A percentile compares a stretch with the other conserved stretches of the same genome.
phyloP scores from a whole-genome alignment of 2,329 filamentous ascomycete genomes.

The Pseudogymnoascus sp. region DNA sequence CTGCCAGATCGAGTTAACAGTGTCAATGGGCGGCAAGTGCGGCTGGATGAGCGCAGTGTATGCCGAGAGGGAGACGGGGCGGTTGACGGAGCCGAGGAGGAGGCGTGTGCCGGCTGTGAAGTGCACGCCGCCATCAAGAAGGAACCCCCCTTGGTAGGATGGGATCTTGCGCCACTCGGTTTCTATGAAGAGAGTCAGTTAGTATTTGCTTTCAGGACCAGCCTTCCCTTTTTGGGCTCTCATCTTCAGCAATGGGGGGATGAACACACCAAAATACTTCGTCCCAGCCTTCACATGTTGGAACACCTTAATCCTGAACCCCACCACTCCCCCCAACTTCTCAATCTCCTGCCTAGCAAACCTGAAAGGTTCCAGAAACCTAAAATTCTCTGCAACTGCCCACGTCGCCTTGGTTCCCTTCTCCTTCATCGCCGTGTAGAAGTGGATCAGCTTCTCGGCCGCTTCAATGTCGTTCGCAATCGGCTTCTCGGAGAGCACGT shows the following conservation, averaged over 20 bases:
- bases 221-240: background rate
- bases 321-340: constrained; percentile 47
- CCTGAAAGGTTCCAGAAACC: constrained; percentile 52
- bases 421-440: constrained; percentile 34
- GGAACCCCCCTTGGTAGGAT: constrained; percentile 67
- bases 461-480: constrained; percentile 44
- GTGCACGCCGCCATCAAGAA: constrained; percentile 72
- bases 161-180: constrained; percentile 62
- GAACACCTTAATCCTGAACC: constrained; percentile 46
- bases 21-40: constrained; percentile 30
- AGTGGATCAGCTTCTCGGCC: constrained; percentile 43
- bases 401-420: constrained; percentile 38
- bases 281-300: constrained; percentile 39
- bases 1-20: constrained; percentile 30
- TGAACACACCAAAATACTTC: constrained; percentile 39
- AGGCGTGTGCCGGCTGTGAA: constrained; percentile 57
- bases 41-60: constrained; percentile 26
- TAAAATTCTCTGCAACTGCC: constrained; percentile 67
- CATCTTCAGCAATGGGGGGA: background rate
- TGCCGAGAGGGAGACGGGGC: constrained; percentile 23
- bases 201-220: background rate
- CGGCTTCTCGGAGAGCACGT: constrained; percentile 51
- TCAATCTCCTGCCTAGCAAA: constrained; percentile 46
- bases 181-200: constrained; percentile 28
- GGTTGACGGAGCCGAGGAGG: constrained; percentile 42